Evolutionary conservation across 108 stramenopile genomes (phyloP).

Genomic region (Nitzschia inconspicua): DNA sequence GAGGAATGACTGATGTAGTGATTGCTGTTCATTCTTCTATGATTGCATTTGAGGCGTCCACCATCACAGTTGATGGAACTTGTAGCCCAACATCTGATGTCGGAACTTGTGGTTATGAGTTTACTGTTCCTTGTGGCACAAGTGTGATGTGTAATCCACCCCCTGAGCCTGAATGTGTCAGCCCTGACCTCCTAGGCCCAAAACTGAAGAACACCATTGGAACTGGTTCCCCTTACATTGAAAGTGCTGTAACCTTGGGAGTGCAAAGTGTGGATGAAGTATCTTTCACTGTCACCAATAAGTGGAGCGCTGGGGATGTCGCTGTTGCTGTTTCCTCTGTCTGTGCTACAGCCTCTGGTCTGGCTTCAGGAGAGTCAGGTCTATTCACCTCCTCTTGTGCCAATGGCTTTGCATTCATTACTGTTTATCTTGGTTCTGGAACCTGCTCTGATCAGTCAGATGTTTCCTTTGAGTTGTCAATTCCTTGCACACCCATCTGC

Average conservation of each 20-base stretch:
- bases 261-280: not conserved
- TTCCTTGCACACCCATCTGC: conserved; percentile 7
- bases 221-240: not conserved
- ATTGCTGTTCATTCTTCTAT: not conserved
- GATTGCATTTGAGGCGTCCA: not conserved
- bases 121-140: not conserved
- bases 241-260: not conserved
- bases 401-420: not conserved
- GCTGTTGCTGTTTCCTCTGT: not conserved
- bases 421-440: no score
- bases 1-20: not conserved
- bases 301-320: not conserved
- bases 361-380: not conserved
- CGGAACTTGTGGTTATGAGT: conserved; percentile 3
- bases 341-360: not conserved
- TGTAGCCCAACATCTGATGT: not conserved
- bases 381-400: not conserved
- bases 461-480: not conserved
- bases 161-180: not conserved
- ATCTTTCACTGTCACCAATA: not conserved
- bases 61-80: not conserved
- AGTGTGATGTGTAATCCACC: not conserved
- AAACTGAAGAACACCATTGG: not conserved
- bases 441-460: no score
- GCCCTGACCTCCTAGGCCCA: not conserved